Percentiles rank a stretch among this genome's conserved stretches.
Evolutionary conservation across 192 early-diverging fungal species (phyloP).

Genomic region (Phycomyces nitens): DNA sequence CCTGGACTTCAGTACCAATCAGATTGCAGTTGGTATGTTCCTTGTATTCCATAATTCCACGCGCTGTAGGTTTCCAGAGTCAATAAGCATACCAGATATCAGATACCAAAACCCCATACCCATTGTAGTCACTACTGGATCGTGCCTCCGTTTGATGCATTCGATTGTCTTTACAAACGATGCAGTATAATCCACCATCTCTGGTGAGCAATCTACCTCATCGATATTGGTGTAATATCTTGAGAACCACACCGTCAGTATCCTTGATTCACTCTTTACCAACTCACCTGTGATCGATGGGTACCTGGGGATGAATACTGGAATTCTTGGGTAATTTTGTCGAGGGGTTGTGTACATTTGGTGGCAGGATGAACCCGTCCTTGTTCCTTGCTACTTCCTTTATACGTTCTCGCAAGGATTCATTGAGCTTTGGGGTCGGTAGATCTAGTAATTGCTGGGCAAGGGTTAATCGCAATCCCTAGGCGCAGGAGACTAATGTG

Average conservation of each 20-base stretch:
- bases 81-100: background rate
- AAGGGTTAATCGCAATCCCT: too few relatives aligned
- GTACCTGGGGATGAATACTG: slow-evolving; percentile 25
- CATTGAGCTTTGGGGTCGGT: too few relatives aligned
- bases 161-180: slow-evolving; percentile 88
- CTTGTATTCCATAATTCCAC: slow-evolving; percentile 93
- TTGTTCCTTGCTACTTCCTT: too few relatives aligned
- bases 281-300: slow-evolving; percentile 49
- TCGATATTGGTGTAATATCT: slow-evolving; percentile 60
- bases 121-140: slow-evolving; percentile 86
- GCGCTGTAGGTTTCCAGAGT: slow-evolving; percentile 64
- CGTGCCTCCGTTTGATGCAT: slow-evolving; percentile 87
- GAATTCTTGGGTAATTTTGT: slow-evolving; percentile 44
- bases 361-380: background rate
- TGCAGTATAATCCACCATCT: slow-evolving; percentile 76
- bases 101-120: slow-evolving; percentile 36
- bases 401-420: too few relatives aligned
- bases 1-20: slow-evolving; percentile 76
- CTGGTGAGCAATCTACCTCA: slow-evolving; percentile 57
- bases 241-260: background rate
- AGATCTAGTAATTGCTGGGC: too few relatives aligned
- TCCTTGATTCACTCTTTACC: background rate
- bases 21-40: slow-evolving; percentile 39
- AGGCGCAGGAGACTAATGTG: too few relatives aligned
- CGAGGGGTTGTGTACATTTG: slow-evolving; percentile 27